Conservation (phyloP, 257 asterid genomes). For the Solanum etuberosum region DNA sequence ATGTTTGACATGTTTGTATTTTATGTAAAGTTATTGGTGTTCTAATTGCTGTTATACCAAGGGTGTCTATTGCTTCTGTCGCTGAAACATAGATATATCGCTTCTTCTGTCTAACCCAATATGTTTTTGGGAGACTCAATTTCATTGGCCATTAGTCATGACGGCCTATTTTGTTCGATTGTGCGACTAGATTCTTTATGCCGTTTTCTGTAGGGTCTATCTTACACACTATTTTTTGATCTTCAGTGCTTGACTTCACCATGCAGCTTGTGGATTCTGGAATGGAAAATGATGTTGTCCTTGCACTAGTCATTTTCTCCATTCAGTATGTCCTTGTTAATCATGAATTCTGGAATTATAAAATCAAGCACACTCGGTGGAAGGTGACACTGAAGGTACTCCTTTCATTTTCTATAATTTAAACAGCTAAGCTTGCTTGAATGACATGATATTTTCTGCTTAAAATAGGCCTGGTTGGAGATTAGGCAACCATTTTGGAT, state of each 20-base stretch:
- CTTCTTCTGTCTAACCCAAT: background rate
- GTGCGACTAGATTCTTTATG: background rate
- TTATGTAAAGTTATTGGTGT: background rate
- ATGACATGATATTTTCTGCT: background rate
- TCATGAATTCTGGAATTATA: conserved; percentile 85
- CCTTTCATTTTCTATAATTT: background rate
- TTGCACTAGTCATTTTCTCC: conserved; percentile 73
- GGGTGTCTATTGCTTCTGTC: background rate
- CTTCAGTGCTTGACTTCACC: conserved; percentile 80
- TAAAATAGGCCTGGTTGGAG: background rate
- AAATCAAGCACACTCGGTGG: conserved; percentile 83
- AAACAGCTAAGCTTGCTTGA: background rate
- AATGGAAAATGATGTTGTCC: conserved; percentile 55
- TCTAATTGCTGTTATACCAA: background rate
- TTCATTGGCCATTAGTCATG: background rate
- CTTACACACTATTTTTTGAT: background rate
- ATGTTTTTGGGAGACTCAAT: background rate
- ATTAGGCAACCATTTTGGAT: background rate
- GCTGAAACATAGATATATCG: background rate
- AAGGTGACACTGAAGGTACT: conserved; percentile 81
- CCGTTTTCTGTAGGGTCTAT: background rate
- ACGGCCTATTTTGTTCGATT: background rate
- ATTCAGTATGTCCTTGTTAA: conserved; percentile 85
- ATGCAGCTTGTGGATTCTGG: conserved; percentile 74
- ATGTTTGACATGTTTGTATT: background rate